phyloP scores from a whole-genome alignment of 257 asterid species.

The Phtheirospermum japonicum region DNA sequence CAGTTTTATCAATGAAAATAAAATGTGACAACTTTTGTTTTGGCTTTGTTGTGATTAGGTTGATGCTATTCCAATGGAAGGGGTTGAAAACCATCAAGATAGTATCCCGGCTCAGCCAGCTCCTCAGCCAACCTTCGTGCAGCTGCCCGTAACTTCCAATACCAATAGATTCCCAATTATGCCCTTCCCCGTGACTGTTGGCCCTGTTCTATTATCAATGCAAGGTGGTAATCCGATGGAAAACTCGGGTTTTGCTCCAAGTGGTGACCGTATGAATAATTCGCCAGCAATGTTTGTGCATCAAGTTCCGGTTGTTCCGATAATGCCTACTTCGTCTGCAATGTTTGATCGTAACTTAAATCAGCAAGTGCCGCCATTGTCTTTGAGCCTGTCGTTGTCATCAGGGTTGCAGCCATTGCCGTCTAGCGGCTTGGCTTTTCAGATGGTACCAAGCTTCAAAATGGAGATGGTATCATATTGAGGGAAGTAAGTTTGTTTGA shows the following conservation, averaged over 20 bases:
- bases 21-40: no score
- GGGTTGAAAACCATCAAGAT: constrained; percentile 33
- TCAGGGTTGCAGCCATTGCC: constrained; percentile 37
- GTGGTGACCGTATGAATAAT: constrained; percentile 27
- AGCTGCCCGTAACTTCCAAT: constrained; percentile 24
- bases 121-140: no score
- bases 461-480: constrained; percentile 46
- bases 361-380: constrained; percentile 33
- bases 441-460: constrained; percentile 33
- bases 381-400: constrained; percentile 60
- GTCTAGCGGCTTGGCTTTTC: constrained; percentile 9
- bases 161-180: constrained; percentile 37
- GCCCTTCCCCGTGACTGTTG: constrained; percentile 41
- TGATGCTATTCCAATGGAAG: no score
- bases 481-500: constrained; percentile 34
- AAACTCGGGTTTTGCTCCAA: constrained; percentile 22
- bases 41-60: no score
- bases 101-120: constrained; percentile 18
- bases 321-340: constrained; percentile 33
- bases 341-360: constrained; percentile 40
- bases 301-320: constrained; percentile 34
- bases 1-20: neutral
- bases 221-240: constrained; percentile 42
- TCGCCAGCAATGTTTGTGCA: constrained; percentile 35
- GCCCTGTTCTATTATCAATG: constrained; percentile 42